Base-by-base conservation (phyloP, 2,329 filamentous ascomycete genomes). In the Cryphonectria carpinicola region DNA sequence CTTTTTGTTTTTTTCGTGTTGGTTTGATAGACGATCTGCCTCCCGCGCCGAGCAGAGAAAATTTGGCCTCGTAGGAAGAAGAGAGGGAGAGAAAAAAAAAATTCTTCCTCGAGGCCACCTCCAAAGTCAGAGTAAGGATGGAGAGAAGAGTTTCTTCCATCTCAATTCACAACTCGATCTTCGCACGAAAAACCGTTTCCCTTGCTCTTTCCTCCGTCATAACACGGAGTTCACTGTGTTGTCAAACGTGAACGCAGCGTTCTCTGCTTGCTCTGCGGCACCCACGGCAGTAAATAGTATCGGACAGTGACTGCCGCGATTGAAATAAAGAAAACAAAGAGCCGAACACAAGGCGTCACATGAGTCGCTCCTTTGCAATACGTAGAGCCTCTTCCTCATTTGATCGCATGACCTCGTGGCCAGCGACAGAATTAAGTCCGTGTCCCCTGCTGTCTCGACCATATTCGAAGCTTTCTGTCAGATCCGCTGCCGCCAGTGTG, bases 41-140 rank as follows among this genome's bases (percentile, higher is more conserved):
- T 22, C 32, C 14, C 35, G n/a, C 35, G 22, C 8, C 28, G 35
- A 39, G 35, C 58, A 39, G 58, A n/a, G 11, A 61, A 39, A 28
- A 37, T 41, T 35, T 39, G 37, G 61, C 39, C 46, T 58, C 46
- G 32, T 32, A 0, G 37, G 37, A 11, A 11, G 28, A 39, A n/a
- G 43, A 54, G 43, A 65, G 52, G 46, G 37, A 39, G 10, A 11
- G 2, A 32, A 32, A 32, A 0, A 19, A 56, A 13, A 22, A 28
- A 1, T 28, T n/a, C 62, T 66, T 62, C 58, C 43, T 58, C 52
- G 37, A 62, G 25, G 32, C 17, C 32, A 70, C 54, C 43, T 37
- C 39, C 25, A 66, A 56, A 72, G 70, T 62, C 68, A 70, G 65
- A 70, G 65, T 54, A 58, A 67, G 54, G 65, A 65, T 28, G 35